Evolutionary conservation across 1,284 basidiomycete genomes (phyloP).

Genomic region (Rhodofomes roseus): DNA sequence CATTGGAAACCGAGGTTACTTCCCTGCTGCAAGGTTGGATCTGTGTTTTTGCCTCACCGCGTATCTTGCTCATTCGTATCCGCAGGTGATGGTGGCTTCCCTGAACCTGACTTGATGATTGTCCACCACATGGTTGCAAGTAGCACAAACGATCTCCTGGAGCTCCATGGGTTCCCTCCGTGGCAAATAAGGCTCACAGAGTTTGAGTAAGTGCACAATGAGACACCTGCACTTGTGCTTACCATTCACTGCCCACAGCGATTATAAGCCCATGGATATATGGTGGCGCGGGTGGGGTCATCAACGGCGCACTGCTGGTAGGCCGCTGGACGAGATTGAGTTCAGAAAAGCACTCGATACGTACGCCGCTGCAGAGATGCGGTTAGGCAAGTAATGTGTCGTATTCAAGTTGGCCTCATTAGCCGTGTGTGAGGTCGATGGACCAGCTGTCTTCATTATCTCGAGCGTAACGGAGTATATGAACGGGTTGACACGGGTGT

Average conservation of each 20-base stretch:
- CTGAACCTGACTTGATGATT: slow-evolving; percentile 73
- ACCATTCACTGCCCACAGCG: neutral
- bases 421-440: neutral
- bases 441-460: neutral
- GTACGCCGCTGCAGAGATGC: slow-evolving; percentile 67
- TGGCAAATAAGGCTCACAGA: slow-evolving; percentile 77
- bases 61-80: neutral
- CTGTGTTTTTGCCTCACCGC: neutral
- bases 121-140: slow-evolving; percentile 51
- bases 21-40: slow-evolving; percentile 54
- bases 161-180: slow-evolving; percentile 72
- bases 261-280: neutral
- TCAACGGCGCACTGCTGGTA: neutral
- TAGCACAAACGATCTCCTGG: slow-evolving; percentile 42
- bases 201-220: slow-evolving; percentile 54
- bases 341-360: slow-evolving; percentile 68
- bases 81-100: slow-evolving; percentile 42
- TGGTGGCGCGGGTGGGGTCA: neutral
- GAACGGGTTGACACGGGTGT: too few relatives aligned
- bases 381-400: slow-evolving; percentile 57
- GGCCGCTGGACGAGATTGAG: slow-evolving; percentile 44
- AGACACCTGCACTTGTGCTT: neutral
- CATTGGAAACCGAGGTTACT: slow-evolving; percentile 43
- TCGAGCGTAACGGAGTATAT: neutral
- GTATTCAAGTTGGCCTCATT: neutral